Conservation (phyloP, 139 green algal species). For the Eudorina sp. region DNA sequence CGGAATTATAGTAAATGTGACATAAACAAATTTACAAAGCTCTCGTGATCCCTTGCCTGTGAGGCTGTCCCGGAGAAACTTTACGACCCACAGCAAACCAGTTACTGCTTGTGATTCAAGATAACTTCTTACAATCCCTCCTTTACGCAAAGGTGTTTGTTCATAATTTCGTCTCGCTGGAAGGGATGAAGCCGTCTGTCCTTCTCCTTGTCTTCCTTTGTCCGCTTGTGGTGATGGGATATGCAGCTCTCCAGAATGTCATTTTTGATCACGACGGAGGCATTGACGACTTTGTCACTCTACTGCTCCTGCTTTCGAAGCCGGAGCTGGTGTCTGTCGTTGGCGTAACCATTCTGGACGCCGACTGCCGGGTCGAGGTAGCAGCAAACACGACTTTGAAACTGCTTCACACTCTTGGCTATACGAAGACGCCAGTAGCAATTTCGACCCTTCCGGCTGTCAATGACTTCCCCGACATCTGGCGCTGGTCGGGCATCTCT, state of each 20-base stretch:
- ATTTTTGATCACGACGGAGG: slow-evolving; percentile 32
- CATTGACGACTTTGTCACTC: slow-evolving; percentile 52
- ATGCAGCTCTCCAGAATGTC: not conserved
- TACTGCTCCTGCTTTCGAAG: slow-evolving; percentile 44
- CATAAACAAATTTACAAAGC: no score
- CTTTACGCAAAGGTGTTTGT: not conserved
- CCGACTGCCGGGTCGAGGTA: slow-evolving; percentile 38
- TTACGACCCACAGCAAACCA: no score
- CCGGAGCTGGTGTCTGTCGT: not conserved
- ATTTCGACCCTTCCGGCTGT: slow-evolving; percentile 9
- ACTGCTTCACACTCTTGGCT: slow-evolving; percentile 36
- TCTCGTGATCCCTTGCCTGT: no score
- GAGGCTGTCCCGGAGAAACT: no score
- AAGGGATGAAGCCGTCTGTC: not conserved
- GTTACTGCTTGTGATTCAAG: no score
- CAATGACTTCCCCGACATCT: slow-evolving; percentile 47
- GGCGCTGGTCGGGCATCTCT: slow-evolving; percentile 1
- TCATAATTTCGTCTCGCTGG: not conserved
- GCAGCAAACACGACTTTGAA: slow-evolving; percentile 53
- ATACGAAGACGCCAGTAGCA: slow-evolving; percentile 20
- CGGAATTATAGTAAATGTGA: no score
- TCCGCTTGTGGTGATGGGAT: not conserved
- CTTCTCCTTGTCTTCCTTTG: not conserved
- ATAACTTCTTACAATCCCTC: no score
- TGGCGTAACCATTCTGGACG: slow-evolving; percentile 50